These are phyloP conservation scores for Effrenium voratum DNA, from an alignment of 73 alveolate species.

Conservation along the genomic window DNA sequence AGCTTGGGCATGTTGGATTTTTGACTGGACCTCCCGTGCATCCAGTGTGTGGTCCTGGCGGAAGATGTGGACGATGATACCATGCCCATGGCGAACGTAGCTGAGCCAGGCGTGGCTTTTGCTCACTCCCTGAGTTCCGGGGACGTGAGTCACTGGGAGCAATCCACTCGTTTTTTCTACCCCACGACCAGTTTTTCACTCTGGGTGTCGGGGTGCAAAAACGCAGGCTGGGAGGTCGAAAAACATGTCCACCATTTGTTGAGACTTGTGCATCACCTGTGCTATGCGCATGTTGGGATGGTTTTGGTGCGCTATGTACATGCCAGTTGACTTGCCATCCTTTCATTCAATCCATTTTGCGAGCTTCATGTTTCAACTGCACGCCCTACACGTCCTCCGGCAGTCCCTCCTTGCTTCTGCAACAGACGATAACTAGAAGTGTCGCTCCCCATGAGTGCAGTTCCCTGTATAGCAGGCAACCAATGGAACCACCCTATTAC, in stretches of 20 bases:
- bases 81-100: conserved; percentile 49
- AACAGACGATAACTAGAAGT: too few relatives aligned
- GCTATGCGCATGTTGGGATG: too few relatives aligned
- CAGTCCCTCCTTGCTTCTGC: too few relatives aligned
- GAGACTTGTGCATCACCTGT: neutral
- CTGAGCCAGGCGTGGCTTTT: neutral
- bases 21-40: neutral
- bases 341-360: too few relatives aligned
- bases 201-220: neutral
- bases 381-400: too few relatives aligned
- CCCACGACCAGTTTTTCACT: neutral
- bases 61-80: conserved; percentile 37
- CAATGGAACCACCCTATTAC: too few relatives aligned
- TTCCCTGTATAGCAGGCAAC: too few relatives aligned
- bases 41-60: conserved; percentile 73
- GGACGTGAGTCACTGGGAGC: neutral
- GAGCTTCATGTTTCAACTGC: too few relatives aligned
- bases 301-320: too few relatives aligned
- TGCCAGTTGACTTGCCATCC: too few relatives aligned
- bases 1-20: neutral
- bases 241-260: neutral
- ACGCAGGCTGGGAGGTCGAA: neutral
- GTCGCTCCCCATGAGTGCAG: too few relatives aligned
- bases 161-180: too few relatives aligned
- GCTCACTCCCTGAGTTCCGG: neutral